Evolutionary conservation across 805 yeast species (phyloP), one percentile per base, ranked within the genome.

Genomic region (Candida ipomoeae): DNA sequence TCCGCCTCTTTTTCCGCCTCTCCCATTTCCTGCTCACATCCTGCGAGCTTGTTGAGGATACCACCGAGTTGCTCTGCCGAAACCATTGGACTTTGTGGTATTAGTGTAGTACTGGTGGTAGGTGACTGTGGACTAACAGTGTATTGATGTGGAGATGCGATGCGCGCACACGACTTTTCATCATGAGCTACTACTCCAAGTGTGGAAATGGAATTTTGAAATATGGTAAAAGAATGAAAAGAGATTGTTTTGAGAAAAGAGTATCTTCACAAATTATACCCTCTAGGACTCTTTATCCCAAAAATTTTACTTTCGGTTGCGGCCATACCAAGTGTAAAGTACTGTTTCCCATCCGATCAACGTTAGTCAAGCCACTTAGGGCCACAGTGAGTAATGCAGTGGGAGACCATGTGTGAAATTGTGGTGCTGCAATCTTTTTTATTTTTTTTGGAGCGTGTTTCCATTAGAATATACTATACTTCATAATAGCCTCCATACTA

Each of bases 1-100:
- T 84, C 85, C 21, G 82, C 82, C 23, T 81, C 80, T 44, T 77
- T 75, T 54, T 85, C 90, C 14, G 84, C 83, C 29, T 63, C 55
- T 46, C 80, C 85, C 73, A 82, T 74, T 44, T 80, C 80, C 46
- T 75, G 75, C 61, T 83, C 88, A 56, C 82, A 75, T 13, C 71
- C 70, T 1, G 87, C 84, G 36, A 85, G 65, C 20, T 71, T 73
- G n/a, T 68, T 62, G 48, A 73, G 62, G 38, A 62, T 58, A 36
- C 56, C 49, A 52, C 68, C 59, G 71, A 74, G 48, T 34, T 53
- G 45, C 36, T 50, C 39, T 26, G 50, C 26, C 32, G 46, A 44
- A 34, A 17, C 40, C 46, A 44, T 44, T 17, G 7, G 8, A 5
- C 15, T 14, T n/a, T 26, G 26, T 7, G 21, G 11, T 26, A 37